A percentile compares a stretch with the other conserved stretches of the same genome.
Conservation (phyloP, 371 early-diverging fungal genomes). For the Lichtheimia corymbifera region DNA sequence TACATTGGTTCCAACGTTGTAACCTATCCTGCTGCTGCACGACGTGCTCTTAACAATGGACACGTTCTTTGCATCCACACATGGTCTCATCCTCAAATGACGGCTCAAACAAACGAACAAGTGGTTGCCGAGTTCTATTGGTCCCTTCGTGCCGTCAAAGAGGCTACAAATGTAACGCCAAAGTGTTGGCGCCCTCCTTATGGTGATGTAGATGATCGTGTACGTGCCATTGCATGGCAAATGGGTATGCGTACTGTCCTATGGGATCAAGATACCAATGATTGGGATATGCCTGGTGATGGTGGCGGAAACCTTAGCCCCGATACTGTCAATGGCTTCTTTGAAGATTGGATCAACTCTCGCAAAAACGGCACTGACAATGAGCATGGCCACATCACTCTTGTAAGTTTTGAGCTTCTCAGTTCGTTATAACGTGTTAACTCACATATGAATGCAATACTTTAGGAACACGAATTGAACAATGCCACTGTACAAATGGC, state of each 20-base stretch:
- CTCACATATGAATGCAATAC: too few species aligned
- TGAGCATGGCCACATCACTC: conserved; percentile 43
- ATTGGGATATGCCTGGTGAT: conserved; percentile 48
- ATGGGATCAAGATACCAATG: conserved; percentile 51
- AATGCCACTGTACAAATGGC: conserved; percentile 49
- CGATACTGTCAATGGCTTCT: conserved; percentile 37
- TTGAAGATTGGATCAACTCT: conserved; percentile 38
- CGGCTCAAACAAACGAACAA: conserved; percentile 50
- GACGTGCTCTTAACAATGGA: conserved; percentile 48
- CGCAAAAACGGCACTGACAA: conserved; percentile 32
- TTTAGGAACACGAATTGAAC: conserved; percentile 44
- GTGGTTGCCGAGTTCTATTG: conserved; percentile 62
- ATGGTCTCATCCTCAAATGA: conserved; percentile 64
- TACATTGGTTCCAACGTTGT: conserved; percentile 53
- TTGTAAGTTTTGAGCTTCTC: conserved; percentile 10
- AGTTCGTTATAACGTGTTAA: too few species aligned
- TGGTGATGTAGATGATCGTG: conserved; percentile 58
- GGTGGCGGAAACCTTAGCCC: conserved; percentile 43
- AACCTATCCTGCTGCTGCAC: conserved; percentile 45
- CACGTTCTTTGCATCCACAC: conserved; percentile 55
- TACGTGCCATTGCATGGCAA: conserved; percentile 55
- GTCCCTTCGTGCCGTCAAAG: conserved; percentile 54
- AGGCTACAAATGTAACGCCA: conserved; percentile 54
- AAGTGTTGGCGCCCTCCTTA: conserved; percentile 57
- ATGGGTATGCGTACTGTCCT: conserved; percentile 48